Percentiles rank a stretch among this genome's conserved stretches.
phyloP scores from a whole-genome alignment of 2,329 filamentous ascomycete genomes.

The Colletotrichum spaethianum region DNA sequence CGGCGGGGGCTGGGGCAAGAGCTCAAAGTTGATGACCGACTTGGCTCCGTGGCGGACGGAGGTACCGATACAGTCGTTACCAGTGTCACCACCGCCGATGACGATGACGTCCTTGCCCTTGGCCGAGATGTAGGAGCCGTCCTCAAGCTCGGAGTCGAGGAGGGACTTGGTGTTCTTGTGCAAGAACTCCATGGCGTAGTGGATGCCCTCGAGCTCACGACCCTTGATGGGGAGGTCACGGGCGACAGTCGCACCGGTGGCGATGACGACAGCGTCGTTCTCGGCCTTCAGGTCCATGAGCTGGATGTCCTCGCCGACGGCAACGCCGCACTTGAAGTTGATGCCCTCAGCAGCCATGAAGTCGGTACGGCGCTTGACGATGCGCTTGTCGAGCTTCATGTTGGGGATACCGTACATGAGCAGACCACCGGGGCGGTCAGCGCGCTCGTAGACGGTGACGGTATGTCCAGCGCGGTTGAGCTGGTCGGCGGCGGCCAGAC shows the following conservation, averaged over 20 bases:
- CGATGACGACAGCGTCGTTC: constrained; percentile 89
- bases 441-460: constrained; percentile 93
- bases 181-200: constrained; percentile 97
- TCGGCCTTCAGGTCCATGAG: constrained; percentile 80
- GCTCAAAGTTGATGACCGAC: constrained; percentile 96
- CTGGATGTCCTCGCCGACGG: constrained; percentile 80
- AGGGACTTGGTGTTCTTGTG: constrained; percentile 98
- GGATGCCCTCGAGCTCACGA: constrained; percentile 89
- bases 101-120: constrained; percentile 97
- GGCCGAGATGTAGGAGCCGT: constrained; percentile 91
- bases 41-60: constrained; percentile 96
- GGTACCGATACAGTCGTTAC: constrained; percentile 98
- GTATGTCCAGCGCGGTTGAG: constrained; percentile 92
- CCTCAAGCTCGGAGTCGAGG: constrained; percentile 88
- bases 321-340: constrained; percentile 82
- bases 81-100: constrained; percentile 97
- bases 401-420: constrained; percentile 99
- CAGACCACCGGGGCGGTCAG: constrained; percentile 90
- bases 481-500: constrained; percentile 92
- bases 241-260: constrained; percentile 92
- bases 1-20: constrained; percentile 91
- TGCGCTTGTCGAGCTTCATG: constrained; percentile 99
- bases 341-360: constrained; percentile 94
- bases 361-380: constrained; percentile 94
- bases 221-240: constrained; percentile 93